phyloP scores from a whole-genome alignment of 2,329 filamentous ascomycete genomes.

The Aaosphaeria pasadenensis region DNA sequence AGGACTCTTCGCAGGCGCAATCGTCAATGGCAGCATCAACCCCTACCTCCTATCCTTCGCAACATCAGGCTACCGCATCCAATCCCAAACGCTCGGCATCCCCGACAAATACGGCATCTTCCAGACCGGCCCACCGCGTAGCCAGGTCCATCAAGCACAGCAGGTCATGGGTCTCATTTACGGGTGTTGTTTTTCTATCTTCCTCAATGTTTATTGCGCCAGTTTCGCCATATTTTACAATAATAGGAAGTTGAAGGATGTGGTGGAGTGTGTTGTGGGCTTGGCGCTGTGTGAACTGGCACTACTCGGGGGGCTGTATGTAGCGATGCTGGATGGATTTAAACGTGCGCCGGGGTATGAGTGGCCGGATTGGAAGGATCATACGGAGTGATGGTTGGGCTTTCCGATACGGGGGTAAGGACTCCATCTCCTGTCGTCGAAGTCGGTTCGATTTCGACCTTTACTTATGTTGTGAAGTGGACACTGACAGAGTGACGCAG shows the following conservation, averaged over 20 bases:
- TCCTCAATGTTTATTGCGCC: not conserved
- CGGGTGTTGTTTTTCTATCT: not conserved
- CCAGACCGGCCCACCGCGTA: slow-evolving; percentile 2
- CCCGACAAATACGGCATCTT: slow-evolving; percentile 12
- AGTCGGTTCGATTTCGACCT: no score
- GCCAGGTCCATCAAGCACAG: not conserved
- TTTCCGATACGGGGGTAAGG: no score
- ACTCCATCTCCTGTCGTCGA: no score
- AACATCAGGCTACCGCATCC: slow-evolving; percentile 18
- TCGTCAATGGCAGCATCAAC: not conserved
- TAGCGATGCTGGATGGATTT: not conserved
- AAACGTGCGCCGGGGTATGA: not conserved
- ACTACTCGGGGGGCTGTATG: not conserved
- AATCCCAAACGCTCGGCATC: slow-evolving; percentile 19
- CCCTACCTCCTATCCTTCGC: slow-evolving; percentile 12
- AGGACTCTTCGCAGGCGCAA: not conserved
- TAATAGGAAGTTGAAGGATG: not conserved
- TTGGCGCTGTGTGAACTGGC: no score
- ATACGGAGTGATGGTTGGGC: not conserved
- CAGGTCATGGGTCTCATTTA: not conserved
- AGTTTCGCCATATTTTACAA: not conserved
- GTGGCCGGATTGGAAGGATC: not conserved
- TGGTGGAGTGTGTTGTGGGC: not conserved
- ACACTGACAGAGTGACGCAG: no score
- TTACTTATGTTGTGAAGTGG: no score